Base-by-base conservation (phyloP, 805 yeast genomes). In the Saccharomycopsis fermentans region DNA sequence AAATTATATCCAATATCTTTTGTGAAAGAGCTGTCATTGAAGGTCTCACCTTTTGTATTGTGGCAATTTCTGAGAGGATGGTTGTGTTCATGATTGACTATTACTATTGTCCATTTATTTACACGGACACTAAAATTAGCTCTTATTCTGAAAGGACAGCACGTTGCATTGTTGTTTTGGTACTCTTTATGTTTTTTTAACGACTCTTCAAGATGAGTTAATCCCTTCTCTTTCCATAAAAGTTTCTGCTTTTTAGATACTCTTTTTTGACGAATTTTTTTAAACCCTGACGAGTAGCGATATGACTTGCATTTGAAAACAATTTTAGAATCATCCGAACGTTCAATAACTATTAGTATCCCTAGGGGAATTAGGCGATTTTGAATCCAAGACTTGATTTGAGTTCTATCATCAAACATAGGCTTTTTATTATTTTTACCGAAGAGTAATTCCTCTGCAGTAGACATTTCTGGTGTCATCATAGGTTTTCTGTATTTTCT, bases 121-220 rank as follows among this genome's bases (percentile, higher is more conserved):
- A 78, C 73, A 60, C 82, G 70, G 9, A 79, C 63, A 1, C 83
- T 78, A 64, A 72, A 82, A 63, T 84, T 82, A 1, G 88, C 88
- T 58, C 90, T 69, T 51, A 84, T 76, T 66, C 85, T 74, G 65
- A 84, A 84, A 1, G 88, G 87, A 65, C 89, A 84, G 26, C 43
- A 6, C n/a, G 50, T 21, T 8, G 24, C 50, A 21, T 43, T 43
- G 24, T 21, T 43, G 32, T 55, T 55, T 32, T 36, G 36, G 9
- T 48, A 35, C 17, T 55, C 55, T 29, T 51, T 55, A 12, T 47
- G 35, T 35, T 60, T 62, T 47, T 58, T 55, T 34, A 57, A 43
- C 1, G 58, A 14, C 62, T 63, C 36, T 14, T 43, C 50, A 5
- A 43, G 50, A 16, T 43, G 24, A 4, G 12, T 9, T 26, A 43